These are phyloP conservation scores for Nigrospora osmanthi DNA, from an alignment of 2,329 filamentous ascomycete species.

Conservation along the genomic window DNA sequence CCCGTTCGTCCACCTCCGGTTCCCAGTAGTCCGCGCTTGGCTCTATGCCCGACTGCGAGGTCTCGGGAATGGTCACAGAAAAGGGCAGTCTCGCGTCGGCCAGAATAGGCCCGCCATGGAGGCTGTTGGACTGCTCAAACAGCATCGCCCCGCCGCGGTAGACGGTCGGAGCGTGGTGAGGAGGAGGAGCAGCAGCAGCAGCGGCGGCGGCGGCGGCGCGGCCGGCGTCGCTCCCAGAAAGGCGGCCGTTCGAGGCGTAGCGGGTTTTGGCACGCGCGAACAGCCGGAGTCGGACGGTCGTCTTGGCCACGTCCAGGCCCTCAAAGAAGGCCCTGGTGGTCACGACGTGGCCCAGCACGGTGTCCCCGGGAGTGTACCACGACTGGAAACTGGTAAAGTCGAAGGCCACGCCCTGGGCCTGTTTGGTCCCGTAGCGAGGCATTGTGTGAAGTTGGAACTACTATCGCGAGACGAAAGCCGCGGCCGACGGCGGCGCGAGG, in stretches of 20 bases:
- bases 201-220: too few relatives aligned
- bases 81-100: conserved; percentile 1
- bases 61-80: conserved; percentile 2
- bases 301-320: not conserved
- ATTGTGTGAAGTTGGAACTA: not conserved
- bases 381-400: conserved; percentile 3
- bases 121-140: not conserved
- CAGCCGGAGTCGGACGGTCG: not conserved
- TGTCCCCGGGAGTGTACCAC: conserved; percentile 1
- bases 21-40: conserved; percentile 3
- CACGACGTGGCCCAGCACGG: conserved; percentile 2
- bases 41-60: conserved; percentile 1
- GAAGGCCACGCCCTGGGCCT: not conserved
- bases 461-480: too few relatives aligned
- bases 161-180: not conserved
- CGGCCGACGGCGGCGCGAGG: too few relatives aligned
- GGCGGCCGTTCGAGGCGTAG: too few relatives aligned
- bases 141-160: conserved; percentile 3
- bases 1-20: not conserved
- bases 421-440: not conserved
- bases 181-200: too few relatives aligned
- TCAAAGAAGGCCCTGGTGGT: not conserved
- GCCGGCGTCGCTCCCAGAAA: too few relatives aligned
- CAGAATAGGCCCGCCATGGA: conserved; percentile 1
- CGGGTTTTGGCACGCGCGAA: conserved; percentile 3